Percentiles rank a stretch among this genome's conserved stretches.
Conservation (phyloP, 83 land plant genomes). For the Picea abies region DNA sequence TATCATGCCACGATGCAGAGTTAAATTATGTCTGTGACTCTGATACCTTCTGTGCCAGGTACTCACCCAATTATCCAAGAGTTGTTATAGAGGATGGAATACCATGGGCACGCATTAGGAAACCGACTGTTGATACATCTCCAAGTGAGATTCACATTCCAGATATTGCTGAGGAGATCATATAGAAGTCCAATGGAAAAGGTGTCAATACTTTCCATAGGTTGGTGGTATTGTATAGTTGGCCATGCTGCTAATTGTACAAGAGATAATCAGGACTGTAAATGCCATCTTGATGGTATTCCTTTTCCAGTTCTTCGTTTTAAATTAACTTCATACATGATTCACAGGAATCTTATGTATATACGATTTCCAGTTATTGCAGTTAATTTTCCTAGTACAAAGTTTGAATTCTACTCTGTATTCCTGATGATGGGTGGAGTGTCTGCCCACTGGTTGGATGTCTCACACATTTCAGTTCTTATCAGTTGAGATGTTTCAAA, state of each 20-base stretch:
- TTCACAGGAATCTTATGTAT: neutral
- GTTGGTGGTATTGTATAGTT: conserved; percentile 59
- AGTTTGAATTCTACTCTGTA: no score
- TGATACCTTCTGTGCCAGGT: conserved; percentile 49
- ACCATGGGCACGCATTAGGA: conserved; percentile 43
- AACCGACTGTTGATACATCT: neutral
- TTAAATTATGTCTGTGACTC: conserved; percentile 34
- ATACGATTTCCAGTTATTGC: neutral
- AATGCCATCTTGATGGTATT: conserved; percentile 41
- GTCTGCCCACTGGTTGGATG: no score
- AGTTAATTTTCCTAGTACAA: neutral
- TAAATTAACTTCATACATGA: neutral
- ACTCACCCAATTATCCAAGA: conserved; percentile 46
- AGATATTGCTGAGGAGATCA: conserved; percentile 1
- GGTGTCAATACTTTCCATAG: conserved; percentile 1
- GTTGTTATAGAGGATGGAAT: conserved; percentile 41
- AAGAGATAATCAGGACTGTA: conserved; percentile 25
- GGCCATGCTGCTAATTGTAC: conserved; percentile 40
- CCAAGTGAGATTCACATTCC: neutral
- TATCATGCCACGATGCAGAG: conserved; percentile 57
- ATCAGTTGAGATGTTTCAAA: no score
- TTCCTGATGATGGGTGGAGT: no score
- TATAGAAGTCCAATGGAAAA: conserved; percentile 16
- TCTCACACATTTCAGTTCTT: no score
- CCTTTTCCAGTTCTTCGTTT: neutral